These are phyloP conservation scores for Sporothrix inflata DNA, from an alignment of 2,329 filamentous ascomycete genomes.

Conservation along the genomic window DNA sequence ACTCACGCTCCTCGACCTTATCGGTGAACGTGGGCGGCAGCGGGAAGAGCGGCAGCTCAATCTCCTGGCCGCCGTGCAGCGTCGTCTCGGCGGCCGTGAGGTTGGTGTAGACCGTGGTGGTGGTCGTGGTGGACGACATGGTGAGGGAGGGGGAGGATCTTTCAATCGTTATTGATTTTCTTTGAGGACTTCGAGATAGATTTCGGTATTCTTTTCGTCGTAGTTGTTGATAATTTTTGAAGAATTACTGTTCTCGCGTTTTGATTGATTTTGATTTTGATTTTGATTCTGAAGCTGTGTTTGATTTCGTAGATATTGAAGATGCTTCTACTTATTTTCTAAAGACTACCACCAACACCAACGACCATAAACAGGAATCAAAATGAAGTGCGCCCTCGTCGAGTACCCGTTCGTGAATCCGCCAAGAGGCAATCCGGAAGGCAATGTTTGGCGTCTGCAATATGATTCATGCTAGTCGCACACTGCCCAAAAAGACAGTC, in stretches of 20 bases:
- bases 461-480: slow-evolving; percentile 4
- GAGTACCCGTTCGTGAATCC: neutral
- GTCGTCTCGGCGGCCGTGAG: neutral
- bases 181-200: too few relatives aligned
- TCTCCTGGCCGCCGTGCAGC: slow-evolving; percentile 5
- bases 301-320: too few relatives aligned
- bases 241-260: too few relatives aligned
- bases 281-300: neutral
- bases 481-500: neutral
- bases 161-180: too few relatives aligned
- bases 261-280: neutral
- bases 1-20: slow-evolving; percentile 49
- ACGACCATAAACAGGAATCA: neutral
- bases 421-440: neutral
- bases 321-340: neutral
- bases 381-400: neutral
- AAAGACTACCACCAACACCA: neutral
- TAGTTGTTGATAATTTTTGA: too few relatives aligned
- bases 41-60: slow-evolving; percentile 21
- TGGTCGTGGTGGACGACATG: neutral
- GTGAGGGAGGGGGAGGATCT: too few relatives aligned
- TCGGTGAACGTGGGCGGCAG: slow-evolving; percentile 27
- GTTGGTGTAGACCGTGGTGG: neutral
- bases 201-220: neutral
- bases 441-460: neutral